Evolutionary conservation across 2,329 filamentous ascomycete genomes (phyloP).

Genomic region (Fusarium lyarnte): DNA sequence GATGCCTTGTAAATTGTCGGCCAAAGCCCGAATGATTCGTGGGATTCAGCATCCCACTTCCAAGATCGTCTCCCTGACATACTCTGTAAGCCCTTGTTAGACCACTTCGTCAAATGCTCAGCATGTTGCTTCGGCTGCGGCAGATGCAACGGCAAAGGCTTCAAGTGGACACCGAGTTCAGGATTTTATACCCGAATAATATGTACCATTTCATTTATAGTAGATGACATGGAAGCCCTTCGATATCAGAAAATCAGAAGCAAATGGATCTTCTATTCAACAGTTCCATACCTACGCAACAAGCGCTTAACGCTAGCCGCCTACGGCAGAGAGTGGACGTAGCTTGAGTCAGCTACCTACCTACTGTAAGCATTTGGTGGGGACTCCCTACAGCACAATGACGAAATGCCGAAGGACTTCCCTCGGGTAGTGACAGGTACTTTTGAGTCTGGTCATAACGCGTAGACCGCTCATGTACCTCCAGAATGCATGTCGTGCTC

Average conservation of each 20-base stretch:
- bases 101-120: constrained; percentile 1
- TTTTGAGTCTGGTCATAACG: not conserved
- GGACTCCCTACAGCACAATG: constrained; percentile 8
- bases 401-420: constrained; percentile 29
- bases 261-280: constrained; percentile 2
- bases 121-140: not conserved
- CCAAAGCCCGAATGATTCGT: constrained; percentile 8
- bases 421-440: constrained; percentile 15
- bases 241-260: not conserved
- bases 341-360: constrained; percentile 5
- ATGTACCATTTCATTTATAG: not conserved
- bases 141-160: not conserved
- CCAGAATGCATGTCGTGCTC: not conserved
- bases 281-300: constrained; percentile 22
- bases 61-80: constrained; percentile 9
- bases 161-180: not conserved
- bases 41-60: not conserved
- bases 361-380: constrained; percentile 3
- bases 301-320: constrained; percentile 19
- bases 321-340: constrained; percentile 14
- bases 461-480: constrained; percentile 11
- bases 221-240: not conserved
- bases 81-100: constrained; percentile 2
- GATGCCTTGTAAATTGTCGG: not conserved
- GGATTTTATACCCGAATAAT: not conserved